These are phyloP conservation scores for Zopfochytrium polystomum DNA, from an alignment of 371 early-diverging fungal genomes.

Conservation along the genomic window DNA sequence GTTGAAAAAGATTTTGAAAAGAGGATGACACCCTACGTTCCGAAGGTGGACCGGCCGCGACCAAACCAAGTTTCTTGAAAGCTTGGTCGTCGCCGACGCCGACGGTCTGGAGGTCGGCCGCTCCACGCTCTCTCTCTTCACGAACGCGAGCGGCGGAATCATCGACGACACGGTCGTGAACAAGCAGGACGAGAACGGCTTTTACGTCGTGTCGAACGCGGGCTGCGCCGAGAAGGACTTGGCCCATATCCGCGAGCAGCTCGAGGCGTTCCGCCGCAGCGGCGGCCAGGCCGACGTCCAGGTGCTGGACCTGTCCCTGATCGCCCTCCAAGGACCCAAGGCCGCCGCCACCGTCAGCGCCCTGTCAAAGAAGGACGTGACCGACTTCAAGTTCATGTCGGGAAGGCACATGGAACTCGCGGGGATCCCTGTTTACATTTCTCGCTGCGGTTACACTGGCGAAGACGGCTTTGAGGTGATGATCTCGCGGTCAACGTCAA, in stretches of 20 bases:
- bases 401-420: slow-evolving; percentile 67
- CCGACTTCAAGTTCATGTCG: slow-evolving; percentile 86
- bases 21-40: no score
- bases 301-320: slow-evolving; percentile 78
- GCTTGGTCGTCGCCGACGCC: slow-evolving; percentile 83
- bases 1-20: no score
- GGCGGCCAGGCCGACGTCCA: slow-evolving; percentile 86
- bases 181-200: slow-evolving; percentile 63
- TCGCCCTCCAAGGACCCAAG: slow-evolving; percentile 84
- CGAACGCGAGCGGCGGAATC: slow-evolving; percentile 94
- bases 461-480: slow-evolving; percentile 97
- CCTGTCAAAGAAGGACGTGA: slow-evolving; percentile 47
- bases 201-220: slow-evolving; percentile 96
- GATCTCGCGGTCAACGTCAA: background rate
- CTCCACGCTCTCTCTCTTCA: slow-evolving; percentile 88
- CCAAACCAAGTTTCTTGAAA: slow-evolving; percentile 83
- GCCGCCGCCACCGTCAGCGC: slow-evolving; percentile 18
- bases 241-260: slow-evolving; percentile 76
- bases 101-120: slow-evolving; percentile 72
- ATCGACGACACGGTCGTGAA: slow-evolving; percentile 96
- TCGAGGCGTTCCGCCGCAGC: slow-evolving; percentile 72
- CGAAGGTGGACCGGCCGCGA: slow-evolving; percentile 86
- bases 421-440: slow-evolving; percentile 81
- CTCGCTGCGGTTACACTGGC: slow-evolving; percentile 97
- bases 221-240: slow-evolving; percentile 95